phyloP scores from a whole-genome alignment of 768 basidiomycete genomes.

The Lactarius hatsudake region DNA sequence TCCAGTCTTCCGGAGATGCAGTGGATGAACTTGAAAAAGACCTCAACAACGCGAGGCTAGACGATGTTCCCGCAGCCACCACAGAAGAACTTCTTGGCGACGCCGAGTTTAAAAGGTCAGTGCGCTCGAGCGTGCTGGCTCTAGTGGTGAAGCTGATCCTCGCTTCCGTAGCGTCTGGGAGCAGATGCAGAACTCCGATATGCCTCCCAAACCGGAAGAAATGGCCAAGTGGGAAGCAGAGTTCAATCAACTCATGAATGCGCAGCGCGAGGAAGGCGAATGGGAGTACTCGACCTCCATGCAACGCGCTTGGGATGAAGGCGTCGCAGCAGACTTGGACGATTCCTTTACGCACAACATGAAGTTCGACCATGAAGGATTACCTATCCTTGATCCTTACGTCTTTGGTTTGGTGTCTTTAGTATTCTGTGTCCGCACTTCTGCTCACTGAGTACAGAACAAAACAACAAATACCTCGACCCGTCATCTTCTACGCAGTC shows the following conservation, averaged over 20 bases:
- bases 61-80: slow-evolving; percentile 20
- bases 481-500: slow-evolving; percentile 49
- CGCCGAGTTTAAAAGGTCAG: slow-evolving; percentile 55
- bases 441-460: slow-evolving; percentile 44
- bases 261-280: slow-evolving; percentile 59
- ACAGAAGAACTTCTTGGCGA: slow-evolving; percentile 27
- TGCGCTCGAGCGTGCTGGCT: slow-evolving; percentile 2
- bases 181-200: slow-evolving; percentile 53
- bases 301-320: slow-evolving; percentile 56
- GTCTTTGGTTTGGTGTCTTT: slow-evolving; percentile 60
- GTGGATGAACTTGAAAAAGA: slow-evolving; percentile 51
- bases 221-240: slow-evolving; percentile 81
- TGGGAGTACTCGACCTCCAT: slow-evolving; percentile 53
- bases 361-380: slow-evolving; percentile 67
- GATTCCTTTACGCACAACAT: slow-evolving; percentile 35
- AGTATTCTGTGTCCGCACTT: slow-evolving; percentile 1
- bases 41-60: slow-evolving; percentile 35
- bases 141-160: neutral
- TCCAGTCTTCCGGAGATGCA: slow-evolving; percentile 12
- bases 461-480: slow-evolving; percentile 67
- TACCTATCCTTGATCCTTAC: slow-evolving; percentile 72
- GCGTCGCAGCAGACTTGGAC: slow-evolving; percentile 30
- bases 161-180: slow-evolving; percentile 54
- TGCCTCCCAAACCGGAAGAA: slow-evolving; percentile 58
- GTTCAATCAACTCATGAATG: slow-evolving; percentile 73